These are phyloP conservation scores for Cochlearia excelsa DNA, from an alignment of 345 rosid species.

Conservation along the genomic window DNA sequence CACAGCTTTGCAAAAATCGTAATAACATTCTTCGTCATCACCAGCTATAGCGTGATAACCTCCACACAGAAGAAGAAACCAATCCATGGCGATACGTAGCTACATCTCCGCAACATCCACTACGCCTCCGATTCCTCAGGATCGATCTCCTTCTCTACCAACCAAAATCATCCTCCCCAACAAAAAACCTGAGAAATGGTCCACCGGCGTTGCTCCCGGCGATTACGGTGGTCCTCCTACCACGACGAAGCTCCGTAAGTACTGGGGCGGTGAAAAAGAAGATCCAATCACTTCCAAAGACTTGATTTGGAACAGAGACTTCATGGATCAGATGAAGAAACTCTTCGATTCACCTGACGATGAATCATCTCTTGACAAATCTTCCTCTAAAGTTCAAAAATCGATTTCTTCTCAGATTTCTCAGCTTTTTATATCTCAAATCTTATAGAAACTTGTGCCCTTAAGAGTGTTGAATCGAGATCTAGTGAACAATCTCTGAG, in stretches of 20 bases:
- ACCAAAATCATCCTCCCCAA: constrained; percentile 77
- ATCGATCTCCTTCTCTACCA: constrained; percentile 44
- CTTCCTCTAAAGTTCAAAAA: constrained; percentile 49
- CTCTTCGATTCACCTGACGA: constrained; percentile 47
- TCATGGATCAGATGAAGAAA: constrained; percentile 70
- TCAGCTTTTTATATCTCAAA: background rate
- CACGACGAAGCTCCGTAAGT: constrained; percentile 68
- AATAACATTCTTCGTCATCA: constrained; percentile 2
- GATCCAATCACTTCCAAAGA: constrained; percentile 89
- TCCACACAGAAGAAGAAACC: constrained; percentile 25
- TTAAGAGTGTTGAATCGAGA: too few relatives aligned
- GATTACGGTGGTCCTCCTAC: constrained; percentile 91
- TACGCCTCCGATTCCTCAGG: constrained; percentile 51
- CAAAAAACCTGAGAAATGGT: constrained; percentile 83
- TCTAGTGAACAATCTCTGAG: background rate
- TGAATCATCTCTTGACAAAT: constrained; percentile 31
- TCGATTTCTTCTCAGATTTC: background rate
- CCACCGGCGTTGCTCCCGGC: constrained; percentile 89
- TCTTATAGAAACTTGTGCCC: too few relatives aligned
- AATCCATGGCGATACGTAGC: constrained; percentile 57
- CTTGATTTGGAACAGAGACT: constrained; percentile 90
- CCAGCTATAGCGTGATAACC: constrained; percentile 10
- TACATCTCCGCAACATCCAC: constrained; percentile 57
- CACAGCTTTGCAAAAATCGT: constrained; percentile 4
- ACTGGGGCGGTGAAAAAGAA: constrained; percentile 81